Evolutionary conservation across 2,329 filamentous ascomycete species (phyloP), one percentile per base, ranked within the genome.

Genomic region (Trichothecium sympodiale): DNA sequence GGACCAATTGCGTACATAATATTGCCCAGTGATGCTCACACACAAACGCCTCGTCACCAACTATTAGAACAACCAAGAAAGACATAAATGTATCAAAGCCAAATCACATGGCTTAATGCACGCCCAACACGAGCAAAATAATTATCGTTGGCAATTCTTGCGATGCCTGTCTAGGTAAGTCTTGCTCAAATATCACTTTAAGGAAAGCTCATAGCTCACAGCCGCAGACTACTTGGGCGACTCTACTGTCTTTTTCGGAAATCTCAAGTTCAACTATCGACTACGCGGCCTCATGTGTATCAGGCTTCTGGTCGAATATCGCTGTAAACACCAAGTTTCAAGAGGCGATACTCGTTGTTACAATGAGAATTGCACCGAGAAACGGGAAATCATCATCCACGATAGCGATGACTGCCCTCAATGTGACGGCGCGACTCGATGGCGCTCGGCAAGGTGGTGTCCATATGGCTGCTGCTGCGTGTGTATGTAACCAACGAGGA

Each of bases 311-410:
- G 45, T 57, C 41, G 50, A 60, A 37, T 55, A 61, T 38, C 46
- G 46, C 37, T 61, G 58, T 48, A 52, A 55, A 36, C 58, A 61
- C 44, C 50, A 46, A 29, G 49, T 57, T 30, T 43, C 47, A 28
- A 46, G 57, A 18, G 58, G 57, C 33, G 54, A 51, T 34, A 58
- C 57, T 9, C 46, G 49, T 41, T 61, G 58, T 45, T 60, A 53
- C 35, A 40, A 42, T 29, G 48, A 51, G 5, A 39, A 51, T 17
- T 61, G 57, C 37, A 36, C 48, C 1, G 52, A 47, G 18, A 47
- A 43, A 16, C 55, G 59, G 18, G 53, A 56, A 17, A 40, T 57
- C 5, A 44, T 47, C 25, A 34, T 34, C 13, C 37, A 46, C 32
- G 49, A 55, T 33, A 37, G 45, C 2, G 54, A 59, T 16, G 44